phyloP scores from a whole-genome alignment of 2,329 filamentous ascomycete genomes.

The Daldinia eschscholtzii region DNA sequence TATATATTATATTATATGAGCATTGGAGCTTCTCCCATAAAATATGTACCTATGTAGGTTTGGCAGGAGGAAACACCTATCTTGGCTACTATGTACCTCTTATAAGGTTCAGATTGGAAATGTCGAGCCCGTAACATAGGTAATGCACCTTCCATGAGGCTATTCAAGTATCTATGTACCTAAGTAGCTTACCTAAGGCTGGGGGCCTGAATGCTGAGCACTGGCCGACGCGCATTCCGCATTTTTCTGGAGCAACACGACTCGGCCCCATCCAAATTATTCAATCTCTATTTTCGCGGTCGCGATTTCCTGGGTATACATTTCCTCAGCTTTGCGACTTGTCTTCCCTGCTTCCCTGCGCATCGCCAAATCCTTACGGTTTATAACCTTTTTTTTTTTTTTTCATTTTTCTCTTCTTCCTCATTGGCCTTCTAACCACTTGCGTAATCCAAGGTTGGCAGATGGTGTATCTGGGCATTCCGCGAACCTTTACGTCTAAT shows the following conservation, averaged over 20 bases:
- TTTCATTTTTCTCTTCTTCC: no score
- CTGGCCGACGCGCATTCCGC: conserved; percentile 1
- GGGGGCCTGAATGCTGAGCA: background rate
- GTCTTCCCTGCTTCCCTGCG: conserved; percentile 19
- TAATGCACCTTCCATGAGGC: background rate
- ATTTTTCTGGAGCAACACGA: conserved; percentile 28
- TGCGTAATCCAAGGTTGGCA: background rate
- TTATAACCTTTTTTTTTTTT: background rate
- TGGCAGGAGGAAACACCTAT: no score
- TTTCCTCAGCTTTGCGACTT: conserved; percentile 24
- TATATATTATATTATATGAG: no score
- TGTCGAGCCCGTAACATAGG: no score
- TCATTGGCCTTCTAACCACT: background rate
- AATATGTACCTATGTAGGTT: no score
- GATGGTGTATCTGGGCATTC: background rate
- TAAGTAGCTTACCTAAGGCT: background rate
- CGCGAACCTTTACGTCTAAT: background rate
- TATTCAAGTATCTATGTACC: conserved; percentile 1
- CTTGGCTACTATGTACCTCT: no score
- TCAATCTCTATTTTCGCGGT: conserved; percentile 30
- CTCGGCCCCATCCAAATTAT: conserved; percentile 20
- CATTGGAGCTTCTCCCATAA: no score
- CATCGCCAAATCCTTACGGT: conserved; percentile 10
- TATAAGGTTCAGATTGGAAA: no score
- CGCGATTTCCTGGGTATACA: conserved; percentile 10